phyloP scores from a whole-genome alignment of 495 filamentous ascomycete genomes.

The Podospora comata region DNA sequence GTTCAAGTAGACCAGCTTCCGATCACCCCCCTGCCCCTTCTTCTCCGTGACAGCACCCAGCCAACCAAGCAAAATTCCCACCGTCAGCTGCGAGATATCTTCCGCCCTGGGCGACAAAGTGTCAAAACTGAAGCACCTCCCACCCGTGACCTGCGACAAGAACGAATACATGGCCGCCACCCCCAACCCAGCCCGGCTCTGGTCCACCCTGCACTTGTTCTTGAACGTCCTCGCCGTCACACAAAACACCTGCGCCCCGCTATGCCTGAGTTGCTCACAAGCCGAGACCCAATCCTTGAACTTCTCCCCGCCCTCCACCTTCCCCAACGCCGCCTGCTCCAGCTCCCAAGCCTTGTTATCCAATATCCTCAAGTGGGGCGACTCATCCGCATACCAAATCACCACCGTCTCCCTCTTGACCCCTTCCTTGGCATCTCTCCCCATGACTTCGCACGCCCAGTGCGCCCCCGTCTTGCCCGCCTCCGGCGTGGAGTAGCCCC shows the following conservation, averaged over 20 bases:
- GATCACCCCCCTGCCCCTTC: constrained; percentile 23
- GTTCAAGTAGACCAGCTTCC: constrained; percentile 7
- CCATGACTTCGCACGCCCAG: constrained; percentile 43
- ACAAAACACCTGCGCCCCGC: constrained; percentile 40
- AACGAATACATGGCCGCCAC: constrained; percentile 32
- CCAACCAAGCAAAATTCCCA: constrained; percentile 45
- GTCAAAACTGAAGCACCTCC: constrained; percentile 35
- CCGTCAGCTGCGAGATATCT: constrained; percentile 41
- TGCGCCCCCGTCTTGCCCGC: constrained; percentile 47
- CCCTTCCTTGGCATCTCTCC: constrained; percentile 30
- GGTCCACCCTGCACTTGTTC: neutral
- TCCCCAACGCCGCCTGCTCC: constrained; percentile 29
- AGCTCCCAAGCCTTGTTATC: constrained; percentile 16
- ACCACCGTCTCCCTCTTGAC: constrained; percentile 37
- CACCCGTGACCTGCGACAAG: constrained; percentile 39
- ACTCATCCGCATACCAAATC: constrained; percentile 48
- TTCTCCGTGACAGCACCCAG: constrained; percentile 40
- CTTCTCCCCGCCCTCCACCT: constrained; percentile 17
- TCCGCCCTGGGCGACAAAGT: constrained; percentile 14
- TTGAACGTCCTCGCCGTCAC: constrained; percentile 21
- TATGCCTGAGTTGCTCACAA: constrained; percentile 24
- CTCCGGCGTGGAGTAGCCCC: constrained; percentile 42
- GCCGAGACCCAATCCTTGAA: constrained; percentile 46
- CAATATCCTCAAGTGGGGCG: constrained; percentile 37
- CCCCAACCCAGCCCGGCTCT: constrained; percentile 14